Percentiles rank a stretch among this genome's conserved stretches.
These are phyloP conservation scores for Colletotrichum sp. DNA, from an alignment of 2,329 filamentous ascomycete species.

Conservation along the genomic window DNA sequence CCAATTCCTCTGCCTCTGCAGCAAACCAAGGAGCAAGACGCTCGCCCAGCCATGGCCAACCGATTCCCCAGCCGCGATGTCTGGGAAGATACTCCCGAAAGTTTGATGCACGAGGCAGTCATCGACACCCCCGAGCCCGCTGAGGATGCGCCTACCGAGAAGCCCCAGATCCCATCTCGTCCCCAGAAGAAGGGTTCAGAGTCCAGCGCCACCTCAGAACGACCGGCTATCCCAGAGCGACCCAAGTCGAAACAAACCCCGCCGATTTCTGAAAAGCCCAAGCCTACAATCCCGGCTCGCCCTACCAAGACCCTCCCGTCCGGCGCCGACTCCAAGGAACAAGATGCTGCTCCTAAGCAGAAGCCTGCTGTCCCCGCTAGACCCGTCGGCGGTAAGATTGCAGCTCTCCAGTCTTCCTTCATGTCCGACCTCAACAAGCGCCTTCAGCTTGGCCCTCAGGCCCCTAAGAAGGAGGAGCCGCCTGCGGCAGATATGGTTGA, in stretches of 20 bases:
- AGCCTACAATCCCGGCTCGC: slow-evolving; percentile 66
- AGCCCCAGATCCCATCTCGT: slow-evolving; percentile 67
- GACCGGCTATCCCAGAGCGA: slow-evolving; percentile 55
- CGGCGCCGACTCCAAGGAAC: slow-evolving; percentile 47
- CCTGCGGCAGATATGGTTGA: slow-evolving; percentile 15
- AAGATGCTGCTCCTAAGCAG: slow-evolving; percentile 61
- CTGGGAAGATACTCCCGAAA: slow-evolving; percentile 93
- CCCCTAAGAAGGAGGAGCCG: slow-evolving; percentile 55
- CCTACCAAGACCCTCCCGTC: slow-evolving; percentile 56
- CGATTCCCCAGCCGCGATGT: slow-evolving; percentile 92
- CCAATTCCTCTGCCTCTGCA: slow-evolving; percentile 23
- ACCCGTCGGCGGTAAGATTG: slow-evolving; percentile 84
- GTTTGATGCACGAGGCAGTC: slow-evolving; percentile 78
- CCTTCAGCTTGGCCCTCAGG: slow-evolving; percentile 83
- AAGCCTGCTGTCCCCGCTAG: slow-evolving; percentile 85
- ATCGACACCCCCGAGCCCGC: slow-evolving; percentile 57
- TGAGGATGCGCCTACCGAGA: slow-evolving; percentile 50
- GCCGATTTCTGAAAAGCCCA: slow-evolving; percentile 57
- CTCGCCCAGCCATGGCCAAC: slow-evolving; percentile 63
- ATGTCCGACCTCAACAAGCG: slow-evolving; percentile 92
- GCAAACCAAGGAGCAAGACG: slow-evolving; percentile 38
- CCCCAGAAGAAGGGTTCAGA: slow-evolving; percentile 49
- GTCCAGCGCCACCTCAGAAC: slow-evolving; percentile 33
- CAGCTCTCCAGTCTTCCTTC: slow-evolving; percentile 88
- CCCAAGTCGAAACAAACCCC: slow-evolving; percentile 57